Evolutionary conservation across 2,329 filamentous ascomycete species (phyloP).

Genomic region (Alternaria arborescens): DNA sequence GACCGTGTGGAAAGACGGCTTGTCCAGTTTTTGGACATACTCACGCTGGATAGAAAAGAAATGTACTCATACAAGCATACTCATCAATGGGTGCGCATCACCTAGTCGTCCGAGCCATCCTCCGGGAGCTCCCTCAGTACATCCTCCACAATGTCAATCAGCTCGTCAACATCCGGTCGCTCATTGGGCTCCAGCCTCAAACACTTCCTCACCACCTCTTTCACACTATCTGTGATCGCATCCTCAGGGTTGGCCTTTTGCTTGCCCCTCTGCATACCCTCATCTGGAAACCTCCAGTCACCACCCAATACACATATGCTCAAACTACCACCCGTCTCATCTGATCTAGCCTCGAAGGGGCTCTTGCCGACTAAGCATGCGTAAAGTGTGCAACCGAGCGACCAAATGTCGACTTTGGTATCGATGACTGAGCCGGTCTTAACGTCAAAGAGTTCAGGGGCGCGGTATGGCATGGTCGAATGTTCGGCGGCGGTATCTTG

Average conservation of each 20-base stretch:
- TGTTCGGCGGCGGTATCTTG: conserved; percentile 96
- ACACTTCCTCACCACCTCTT: conserved; percentile 87
- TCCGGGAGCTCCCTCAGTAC: conserved; percentile 74
- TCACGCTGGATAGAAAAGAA: conserved; percentile 1
- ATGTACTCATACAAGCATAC: neutral
- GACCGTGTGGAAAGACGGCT: neutral
- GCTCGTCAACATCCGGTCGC: conserved; percentile 83
- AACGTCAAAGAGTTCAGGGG: conserved; percentile 96
- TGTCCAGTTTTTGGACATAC: neutral
- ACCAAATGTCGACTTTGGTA: conserved; percentile 98
- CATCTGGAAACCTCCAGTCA: conserved; percentile 96
- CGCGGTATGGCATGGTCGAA: conserved; percentile 97
- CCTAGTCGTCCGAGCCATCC: conserved; percentile 56
- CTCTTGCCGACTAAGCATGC: conserved; percentile 96
- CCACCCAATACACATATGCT: conserved; percentile 92
- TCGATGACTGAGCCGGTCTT: conserved; percentile 92
- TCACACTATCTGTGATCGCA: conserved; percentile 79
- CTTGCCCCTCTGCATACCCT: conserved; percentile 68
- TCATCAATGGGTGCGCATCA: neutral
- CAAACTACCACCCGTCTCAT: conserved; percentile 93
- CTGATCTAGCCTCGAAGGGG: conserved; percentile 92
- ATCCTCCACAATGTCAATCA: conserved; percentile 79
- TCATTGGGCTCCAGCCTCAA: conserved; percentile 86
- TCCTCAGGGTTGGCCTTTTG: conserved; percentile 57
- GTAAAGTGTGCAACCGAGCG: conserved; percentile 94